Base-by-base conservation (phyloP, 164 flowering plant genomes). In the Cinnamomum micranthum region DNA sequence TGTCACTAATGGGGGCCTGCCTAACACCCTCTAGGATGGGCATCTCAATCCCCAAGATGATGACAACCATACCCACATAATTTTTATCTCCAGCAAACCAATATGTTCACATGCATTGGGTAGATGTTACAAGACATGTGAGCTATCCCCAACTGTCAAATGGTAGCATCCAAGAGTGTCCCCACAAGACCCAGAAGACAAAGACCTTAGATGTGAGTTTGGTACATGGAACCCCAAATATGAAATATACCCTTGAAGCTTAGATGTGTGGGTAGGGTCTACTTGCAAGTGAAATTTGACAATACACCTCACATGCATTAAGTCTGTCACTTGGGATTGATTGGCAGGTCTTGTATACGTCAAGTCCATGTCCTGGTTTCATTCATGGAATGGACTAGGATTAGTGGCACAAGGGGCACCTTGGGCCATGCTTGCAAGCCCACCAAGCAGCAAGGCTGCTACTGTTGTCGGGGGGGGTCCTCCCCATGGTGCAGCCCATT, bases 21-120 rank as follows among this genome's bases (percentile, higher is more conserved):
- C 52, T 41, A 47, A 69, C 24, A 23, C 28, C 71, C 70, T 67
- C 11, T 41, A 69, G 71, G 14, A 69, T 69, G 58, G 71, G 71
- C 71, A 69, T 69, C 55, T 69, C 71, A 69, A 47, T 69, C 71
- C 23, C 71, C 24, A 47, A 35, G 69, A 73, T 63, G 58, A 64
- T 63, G 75, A 63, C 75, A 73, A 50, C 69, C 35, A 63, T 11
- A 50, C 47, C 41, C 24, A 41, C 23, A 62, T 63, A 64, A 64
- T 28, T 11, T 31, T 73, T 23, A 9, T 50, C 67, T 50, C 60
- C 52, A 47, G 4, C 51, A 24, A 12, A 17, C 47, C 63, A 25
- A 14, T 64, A 13, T 17, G 59, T 35, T 50, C 71, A 74, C 76
- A 74, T 74, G 70, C 62, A 23, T 13, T 67, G 22, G 66, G 41